Evolutionary conservation across 257 asterid species (phyloP), one percentile per base, ranked within the genome.

Genomic region (Solanum dulcamara): DNA sequence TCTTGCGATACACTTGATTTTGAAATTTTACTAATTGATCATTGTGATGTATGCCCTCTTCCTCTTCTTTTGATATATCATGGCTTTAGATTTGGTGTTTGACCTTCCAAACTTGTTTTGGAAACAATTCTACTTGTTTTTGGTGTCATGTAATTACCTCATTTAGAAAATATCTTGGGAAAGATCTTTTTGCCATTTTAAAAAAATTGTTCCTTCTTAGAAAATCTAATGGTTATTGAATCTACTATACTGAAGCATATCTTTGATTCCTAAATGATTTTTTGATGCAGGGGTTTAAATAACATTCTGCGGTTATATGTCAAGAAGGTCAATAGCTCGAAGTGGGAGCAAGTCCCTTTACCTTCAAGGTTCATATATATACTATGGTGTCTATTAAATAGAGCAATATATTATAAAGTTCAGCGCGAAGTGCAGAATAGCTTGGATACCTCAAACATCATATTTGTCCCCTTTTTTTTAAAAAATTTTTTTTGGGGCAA

Each of bases 301-400:
- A 96, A 96, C 91, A 96, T 96, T 81, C 80, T 96, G 91, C 93
- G 98, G 90, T 91, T 95, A 86, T 94, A 94, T 59, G 91, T 93
- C 62, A 96, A 96, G 92, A 96, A 95, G 96, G 98, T 93, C 86
- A 95, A 95, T 85, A 88, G 89, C 91, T 87, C 93, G 24, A 87
- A 88, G 79, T 96, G 99, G 99, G 97, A 93, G 90, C 98, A 89
- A 90, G 88, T 96, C 55, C 93, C 92, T 55, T 88, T 96, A 40
- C 99, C 99, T 46, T 92, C 97, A 83, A 96, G 98, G 99, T 96
- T 89, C 81, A 71, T 50, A 48, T 48, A 15, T 30, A 51, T 79
- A 26, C 62, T 28, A 37, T 79, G 64, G 28, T 51, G 28, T 79
- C 64, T 79, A 50, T 30, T 79, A 35, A 70, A 37, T 7, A 32